Evolutionary conservation across 2,329 filamentous ascomycete species (phyloP).

Genomic region (Cadophora sp.): DNA sequence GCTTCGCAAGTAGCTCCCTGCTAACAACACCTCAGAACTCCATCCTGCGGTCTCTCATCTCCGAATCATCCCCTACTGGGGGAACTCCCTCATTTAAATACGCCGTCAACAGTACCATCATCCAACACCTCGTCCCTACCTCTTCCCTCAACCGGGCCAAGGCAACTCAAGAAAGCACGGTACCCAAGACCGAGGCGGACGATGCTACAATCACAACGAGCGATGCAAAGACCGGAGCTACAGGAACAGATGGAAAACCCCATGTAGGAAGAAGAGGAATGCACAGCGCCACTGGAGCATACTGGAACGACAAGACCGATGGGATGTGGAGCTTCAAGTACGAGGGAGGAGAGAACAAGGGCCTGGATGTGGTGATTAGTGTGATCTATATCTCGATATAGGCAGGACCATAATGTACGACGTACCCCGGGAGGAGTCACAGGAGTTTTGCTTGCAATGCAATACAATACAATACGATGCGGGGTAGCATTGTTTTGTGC

Average conservation of each 20-base stretch:
- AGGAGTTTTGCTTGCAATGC: slow-evolving; percentile 12
- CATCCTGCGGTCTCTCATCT: slow-evolving; percentile 79
- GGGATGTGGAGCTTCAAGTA: slow-evolving; percentile 92
- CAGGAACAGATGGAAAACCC: slow-evolving; percentile 68
- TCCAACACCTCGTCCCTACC: slow-evolving; percentile 84
- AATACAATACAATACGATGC: not conserved
- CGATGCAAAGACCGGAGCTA: slow-evolving; percentile 51
- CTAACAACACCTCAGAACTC: slow-evolving; percentile 62
- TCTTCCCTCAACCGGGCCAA: slow-evolving; percentile 67
- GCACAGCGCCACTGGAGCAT: slow-evolving; percentile 85
- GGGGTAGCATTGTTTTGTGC: slow-evolving; percentile 22
- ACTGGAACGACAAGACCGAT: slow-evolving; percentile 90
- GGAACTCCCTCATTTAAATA: slow-evolving; percentile 81
- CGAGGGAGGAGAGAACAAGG: slow-evolving; percentile 71
- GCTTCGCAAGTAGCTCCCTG: slow-evolving; percentile 1
- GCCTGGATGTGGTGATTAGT: slow-evolving; percentile 73
- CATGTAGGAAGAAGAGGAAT: slow-evolving; percentile 86
- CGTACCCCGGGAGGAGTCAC: slow-evolving; percentile 15
- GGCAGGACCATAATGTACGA: slow-evolving; percentile 18
- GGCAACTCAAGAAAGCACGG: slow-evolving; percentile 48
- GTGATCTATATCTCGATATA: slow-evolving; percentile 72
- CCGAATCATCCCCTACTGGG: slow-evolving; percentile 69
- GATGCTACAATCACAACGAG: slow-evolving; percentile 62
- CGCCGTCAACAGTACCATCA: slow-evolving; percentile 97
- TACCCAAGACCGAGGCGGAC: slow-evolving; percentile 49